phyloP scores from a whole-genome alignment of 768 basidiomycete species.

The Psilocybe tampanensis region DNA sequence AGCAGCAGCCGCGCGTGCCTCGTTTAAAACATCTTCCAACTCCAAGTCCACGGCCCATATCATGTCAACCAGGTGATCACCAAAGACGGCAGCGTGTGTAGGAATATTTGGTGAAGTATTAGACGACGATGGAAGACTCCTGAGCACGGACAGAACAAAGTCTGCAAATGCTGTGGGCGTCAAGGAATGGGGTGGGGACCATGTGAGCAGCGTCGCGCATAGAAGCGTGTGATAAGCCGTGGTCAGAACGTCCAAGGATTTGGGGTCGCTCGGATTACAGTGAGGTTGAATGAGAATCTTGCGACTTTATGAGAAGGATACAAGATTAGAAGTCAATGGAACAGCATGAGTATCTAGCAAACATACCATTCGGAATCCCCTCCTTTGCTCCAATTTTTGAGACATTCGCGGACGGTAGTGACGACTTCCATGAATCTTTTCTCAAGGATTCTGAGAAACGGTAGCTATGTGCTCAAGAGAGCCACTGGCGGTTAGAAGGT shows the following conservation, averaged over 20 bases:
- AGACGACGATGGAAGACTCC: conserved; percentile 70
- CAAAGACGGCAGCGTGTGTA: conserved; percentile 49
- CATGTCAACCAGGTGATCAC: conserved; percentile 76
- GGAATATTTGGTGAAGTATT: conserved; percentile 53
- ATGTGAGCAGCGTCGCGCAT: conserved; percentile 57
- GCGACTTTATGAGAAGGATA: conserved; percentile 45
- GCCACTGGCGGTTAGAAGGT: conserved; percentile 13
- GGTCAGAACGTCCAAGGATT: conserved; percentile 56
- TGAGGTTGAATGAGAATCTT: conserved; percentile 62
- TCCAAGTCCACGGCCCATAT: conserved; percentile 82
- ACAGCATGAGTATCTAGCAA: conserved; percentile 9
- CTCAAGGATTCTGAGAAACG: neutral
- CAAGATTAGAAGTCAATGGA: conserved; percentile 6
- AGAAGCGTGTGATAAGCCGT: conserved; percentile 73
- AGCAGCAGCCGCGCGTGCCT: conserved; percentile 48
- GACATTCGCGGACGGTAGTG: conserved; percentile 47
- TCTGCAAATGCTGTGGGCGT: conserved; percentile 53
- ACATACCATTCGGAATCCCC: conserved; percentile 68
- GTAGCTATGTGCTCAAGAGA: conserved; percentile 6
- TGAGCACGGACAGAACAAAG: conserved; percentile 66
- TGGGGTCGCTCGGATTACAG: conserved; percentile 56
- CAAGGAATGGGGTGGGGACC: conserved; percentile 50
- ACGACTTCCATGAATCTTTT: conserved; percentile 58
- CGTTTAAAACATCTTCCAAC: conserved; percentile 68
- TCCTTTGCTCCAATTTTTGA: conserved; percentile 57